Conservation (phyloP, 1,284 basidiomycete species). For the Farysia itapuensis region DNA sequence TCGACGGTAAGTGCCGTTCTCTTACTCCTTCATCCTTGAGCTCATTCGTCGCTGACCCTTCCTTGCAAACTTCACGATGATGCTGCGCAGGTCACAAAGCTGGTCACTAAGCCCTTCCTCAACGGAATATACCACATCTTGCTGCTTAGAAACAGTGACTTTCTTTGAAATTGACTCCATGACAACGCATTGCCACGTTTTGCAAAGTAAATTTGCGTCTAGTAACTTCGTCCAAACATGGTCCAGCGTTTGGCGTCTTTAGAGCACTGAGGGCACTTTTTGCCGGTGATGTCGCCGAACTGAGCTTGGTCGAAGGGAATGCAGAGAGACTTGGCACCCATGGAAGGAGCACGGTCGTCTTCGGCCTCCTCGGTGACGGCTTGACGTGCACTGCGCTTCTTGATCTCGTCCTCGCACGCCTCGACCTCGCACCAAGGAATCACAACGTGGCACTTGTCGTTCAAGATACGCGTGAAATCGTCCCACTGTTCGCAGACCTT, state of each 20-base stretch:
- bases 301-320: slow-evolving; percentile 92
- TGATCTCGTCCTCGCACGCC: slow-evolving; percentile 95
- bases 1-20: slow-evolving; percentile 67
- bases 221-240: slow-evolving; percentile 59
- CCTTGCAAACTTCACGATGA: background rate
- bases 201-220: too few relatives aligned
- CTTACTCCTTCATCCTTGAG: background rate
- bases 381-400: slow-evolving; percentile 76
- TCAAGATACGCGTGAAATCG: slow-evolving; percentile 85
- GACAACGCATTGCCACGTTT: too few relatives aligned
- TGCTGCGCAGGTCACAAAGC: slow-evolving; percentile 35
- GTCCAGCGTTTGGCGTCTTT: slow-evolving; percentile 57
- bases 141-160: too few relatives aligned
- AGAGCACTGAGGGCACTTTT: slow-evolving; percentile 56
- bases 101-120: too few relatives aligned
- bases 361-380: slow-evolving; percentile 42
- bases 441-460: slow-evolving; percentile 82
- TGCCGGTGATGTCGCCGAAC: slow-evolving; percentile 48
- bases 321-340: slow-evolving; percentile 93
- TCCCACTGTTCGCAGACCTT: slow-evolving; percentile 80
- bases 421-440: slow-evolving; percentile 97
- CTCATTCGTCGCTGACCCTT: background rate
- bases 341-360: slow-evolving; percentile 88
- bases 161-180: too few relatives aligned
- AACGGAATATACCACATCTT: too few relatives aligned